Base-by-base conservation (phyloP, 2,329 filamentous ascomycete genomes). In the Fusarium palustre region DNA sequence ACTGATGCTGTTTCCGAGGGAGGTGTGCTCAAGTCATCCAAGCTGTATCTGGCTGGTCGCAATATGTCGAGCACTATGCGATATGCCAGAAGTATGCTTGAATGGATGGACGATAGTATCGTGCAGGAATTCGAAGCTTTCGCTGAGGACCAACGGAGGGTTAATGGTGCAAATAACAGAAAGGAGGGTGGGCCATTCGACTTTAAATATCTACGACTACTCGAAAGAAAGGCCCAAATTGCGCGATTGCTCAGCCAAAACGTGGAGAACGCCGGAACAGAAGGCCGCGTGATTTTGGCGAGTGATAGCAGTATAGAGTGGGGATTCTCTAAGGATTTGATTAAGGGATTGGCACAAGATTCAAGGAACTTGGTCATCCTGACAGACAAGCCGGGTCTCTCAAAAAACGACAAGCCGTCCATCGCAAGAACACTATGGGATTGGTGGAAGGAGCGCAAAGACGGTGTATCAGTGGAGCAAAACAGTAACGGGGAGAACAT, bases 31-130 rank as follows among this genome's bases (percentile, higher is more conserved):
- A 83, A 83, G 56, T 79, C 82, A 1, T 82, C 87, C 0, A 88
- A 86, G 72, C 83, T 97, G 1, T 97, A 94, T 76, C 84, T 99
- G 43, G 95, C 94, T 1, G 94, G 94, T 39, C 91, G 90, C 62
- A 97, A 93, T 65, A 92, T 93, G 68, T 91, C 92, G 60, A 94
- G 93, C 66, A 97, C 94, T 0, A 92, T 98, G 85, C 88, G 93
- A 54, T 93, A 97, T 71, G 92, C 95, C 28, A 88, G 94, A 70
- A 97, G 95, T 78, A 97, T 99, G 92, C 84, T 99, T 33, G 96
- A 99, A 77, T 99, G 96, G 96, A 98, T 99, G 94, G 94, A 98
- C 76, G 94, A 97, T 75, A 91, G 90, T 60, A 97, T 99, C 62
- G 91, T 97, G 42, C 90, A 94, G 56, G 95, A 98, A 74, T 97